Evolutionary conservation across 495 filamentous ascomycete species (phyloP).

Genomic region (Pseudevernia furfuracea): DNA sequence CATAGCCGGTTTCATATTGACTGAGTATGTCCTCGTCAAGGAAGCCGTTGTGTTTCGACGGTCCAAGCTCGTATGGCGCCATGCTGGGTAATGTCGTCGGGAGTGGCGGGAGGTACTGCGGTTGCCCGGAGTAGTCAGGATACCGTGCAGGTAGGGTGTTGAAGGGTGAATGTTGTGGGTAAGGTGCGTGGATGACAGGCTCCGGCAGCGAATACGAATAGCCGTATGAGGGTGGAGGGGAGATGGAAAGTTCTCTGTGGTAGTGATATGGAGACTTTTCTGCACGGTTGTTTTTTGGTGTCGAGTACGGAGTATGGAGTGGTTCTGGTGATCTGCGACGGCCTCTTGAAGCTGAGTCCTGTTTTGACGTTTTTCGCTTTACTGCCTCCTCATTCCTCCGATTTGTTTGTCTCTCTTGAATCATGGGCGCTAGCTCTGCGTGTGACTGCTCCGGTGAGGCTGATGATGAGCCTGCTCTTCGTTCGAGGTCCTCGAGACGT

Average conservation of each 20-base stretch:
- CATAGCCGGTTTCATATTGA: slow-evolving; percentile 70
- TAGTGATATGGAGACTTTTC: slow-evolving; percentile 61
- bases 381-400: slow-evolving; percentile 38
- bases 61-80: slow-evolving; percentile 50
- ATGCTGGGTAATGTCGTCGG: slow-evolving; percentile 60
- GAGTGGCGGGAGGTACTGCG: slow-evolving; percentile 55
- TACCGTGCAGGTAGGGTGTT: slow-evolving; percentile 51
- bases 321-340: slow-evolving; percentile 36
- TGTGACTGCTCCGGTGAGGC: slow-evolving; percentile 58
- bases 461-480: slow-evolving; percentile 78
- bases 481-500: slow-evolving; percentile 90
- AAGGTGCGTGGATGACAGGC: slow-evolving; percentile 55
- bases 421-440: slow-evolving; percentile 37
- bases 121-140: slow-evolving; percentile 49
- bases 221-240: slow-evolving; percentile 62
- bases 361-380: slow-evolving; percentile 43
- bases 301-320: slow-evolving; percentile 37
- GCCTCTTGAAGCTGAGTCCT: slow-evolving; percentile 41
- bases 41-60: slow-evolving; percentile 51
- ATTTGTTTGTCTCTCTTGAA: slow-evolving; percentile 14
- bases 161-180: slow-evolving; percentile 57
- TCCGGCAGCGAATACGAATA: slow-evolving; percentile 66
- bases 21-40: slow-evolving; percentile 56
- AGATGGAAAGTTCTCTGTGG: slow-evolving; percentile 60
- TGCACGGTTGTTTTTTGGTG: slow-evolving; percentile 39